Evolutionary conservation across 768 basidiomycete species (phyloP).

Genomic region (Suillus plorans): DNA sequence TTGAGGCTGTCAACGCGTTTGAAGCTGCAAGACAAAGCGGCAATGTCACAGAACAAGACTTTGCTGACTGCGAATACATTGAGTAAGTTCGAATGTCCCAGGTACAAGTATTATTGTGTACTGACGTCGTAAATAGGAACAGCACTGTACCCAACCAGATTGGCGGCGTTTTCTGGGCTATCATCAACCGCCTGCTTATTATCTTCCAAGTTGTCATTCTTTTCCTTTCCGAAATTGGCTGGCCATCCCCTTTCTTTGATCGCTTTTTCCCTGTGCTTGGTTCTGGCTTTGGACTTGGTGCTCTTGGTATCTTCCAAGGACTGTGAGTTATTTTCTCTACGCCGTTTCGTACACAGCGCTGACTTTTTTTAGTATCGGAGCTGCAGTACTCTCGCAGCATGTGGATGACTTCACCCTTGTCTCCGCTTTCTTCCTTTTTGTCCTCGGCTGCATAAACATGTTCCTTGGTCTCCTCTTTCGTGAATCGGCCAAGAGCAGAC

Average conservation of each 20-base stretch:
- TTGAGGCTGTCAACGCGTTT: conserved; percentile 73
- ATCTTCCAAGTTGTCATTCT: conserved; percentile 82
- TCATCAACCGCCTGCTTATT: conserved; percentile 85
- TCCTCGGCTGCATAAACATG: conserved; percentile 88
- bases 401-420: conserved; percentile 90
- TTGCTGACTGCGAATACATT: conserved; percentile 74
- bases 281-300: conserved; percentile 78
- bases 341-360: conserved; percentile 6
- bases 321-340: conserved; percentile 48
- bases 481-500: conserved; percentile 56
- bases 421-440: conserved; percentile 88
- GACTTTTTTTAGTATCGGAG: conserved; percentile 51
- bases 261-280: conserved; percentile 88
- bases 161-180: conserved; percentile 89
- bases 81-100: conserved; percentile 43
- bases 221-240: conserved; percentile 78
- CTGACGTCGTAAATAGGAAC: conserved; percentile 38
- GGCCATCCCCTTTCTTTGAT: conserved; percentile 77
- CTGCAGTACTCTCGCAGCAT: conserved; percentile 71
- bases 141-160: conserved; percentile 91
- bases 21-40: conserved; percentile 39
- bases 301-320: conserved; percentile 85
- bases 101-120: background rate
- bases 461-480: conserved; percentile 74
- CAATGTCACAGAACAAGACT: conserved; percentile 28